Base-by-base conservation (phyloP, 2,329 filamentous ascomycete genomes). In the Penicillium sp. region DNA sequence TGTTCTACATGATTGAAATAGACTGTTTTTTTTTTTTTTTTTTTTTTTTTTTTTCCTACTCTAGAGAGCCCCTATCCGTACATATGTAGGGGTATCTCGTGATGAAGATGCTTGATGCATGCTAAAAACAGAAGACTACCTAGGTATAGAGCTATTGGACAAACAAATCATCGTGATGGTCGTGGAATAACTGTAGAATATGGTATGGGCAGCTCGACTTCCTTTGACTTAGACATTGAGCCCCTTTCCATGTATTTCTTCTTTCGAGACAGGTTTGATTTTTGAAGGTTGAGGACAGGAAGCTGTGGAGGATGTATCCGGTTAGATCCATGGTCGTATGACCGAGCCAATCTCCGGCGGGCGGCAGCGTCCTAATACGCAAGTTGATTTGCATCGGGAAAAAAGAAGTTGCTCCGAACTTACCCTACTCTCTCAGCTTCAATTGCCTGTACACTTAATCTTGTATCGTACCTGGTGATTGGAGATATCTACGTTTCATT, bases 341-440 rank as follows among this genome's bases (percentile, higher is more conserved):
- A 56, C 55, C 49, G 17, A 40, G 31, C 4, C 17, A 29, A 40
- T 19, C 39, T 34, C 19, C 53, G 55, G 57, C 32, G 37, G 35
- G 37, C 46, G 35, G 26, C 10, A 52, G 31, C 9, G 15, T 21
- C 55, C 55, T 38, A 43, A 46, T 39, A 31, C 45, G 58, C 57
- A 53, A 47, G 31, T 48, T 53, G 53, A 51, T 38, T 39, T 34
- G 29, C 43, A 37, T 42, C 55, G 45, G 48, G 40, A 49, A 57
- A 59, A 59, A 60, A 54, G 53, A 48, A 48, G 51, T 44, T 38
- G 32, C 42, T 47, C 53, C 54, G 51, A 53, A 29, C 49, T 56
- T 49, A 51, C 45, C 48, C 51, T 56, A 28, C 45, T 29, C 34
- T 24, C 35, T 38, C 45, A 53, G 35, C 46, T 48, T 41, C 53